These are phyloP conservation scores for Penicillium egyptiacum DNA, from an alignment of 495 filamentous ascomycete species.

Conservation along the genomic window DNA sequence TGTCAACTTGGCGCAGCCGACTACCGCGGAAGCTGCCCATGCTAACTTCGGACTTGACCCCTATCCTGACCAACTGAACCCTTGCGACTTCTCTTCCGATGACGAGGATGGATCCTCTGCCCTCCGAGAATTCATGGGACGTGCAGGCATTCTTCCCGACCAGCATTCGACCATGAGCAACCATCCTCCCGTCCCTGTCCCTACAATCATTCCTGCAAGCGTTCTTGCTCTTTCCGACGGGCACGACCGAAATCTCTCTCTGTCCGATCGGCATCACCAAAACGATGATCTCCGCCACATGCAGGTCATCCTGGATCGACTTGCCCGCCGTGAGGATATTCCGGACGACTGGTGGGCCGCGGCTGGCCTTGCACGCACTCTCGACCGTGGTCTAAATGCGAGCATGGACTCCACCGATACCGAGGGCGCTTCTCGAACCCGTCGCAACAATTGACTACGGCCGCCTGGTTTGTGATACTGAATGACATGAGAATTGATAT, in stretches of 20 bases:
- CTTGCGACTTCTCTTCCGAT: constrained; percentile 44
- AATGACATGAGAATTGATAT: not conserved
- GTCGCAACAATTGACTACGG: constrained; percentile 6
- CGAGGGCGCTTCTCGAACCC: constrained; percentile 18
- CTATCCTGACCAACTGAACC: constrained; percentile 43
- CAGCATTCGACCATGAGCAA: constrained; percentile 39
- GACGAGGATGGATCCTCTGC: constrained; percentile 29
- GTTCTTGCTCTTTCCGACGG: constrained; percentile 28
- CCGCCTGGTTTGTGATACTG: not conserved
- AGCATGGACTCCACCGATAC: constrained; percentile 26
- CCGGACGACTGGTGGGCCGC: constrained; percentile 77
- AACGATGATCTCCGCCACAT: constrained; percentile 58
- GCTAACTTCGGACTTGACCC: constrained; percentile 38
- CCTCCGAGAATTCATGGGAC: constrained; percentile 11
- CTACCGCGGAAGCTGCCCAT: not conserved
- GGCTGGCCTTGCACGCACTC: constrained; percentile 63
- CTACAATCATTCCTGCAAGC: constrained; percentile 4
- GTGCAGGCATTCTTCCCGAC: constrained; percentile 22
- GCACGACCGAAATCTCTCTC: constrained; percentile 16
- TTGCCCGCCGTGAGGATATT: constrained; percentile 67
- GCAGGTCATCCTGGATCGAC: constrained; percentile 64
- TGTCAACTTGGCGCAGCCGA: constrained; percentile 22
- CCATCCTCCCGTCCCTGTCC: constrained; percentile 42
- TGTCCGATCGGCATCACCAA: constrained; percentile 27
- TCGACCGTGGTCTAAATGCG: constrained; percentile 33